These are phyloP conservation scores for Spergularia marina DNA, from an alignment of 148 eudicot genomes.

Conservation along the genomic window DNA sequence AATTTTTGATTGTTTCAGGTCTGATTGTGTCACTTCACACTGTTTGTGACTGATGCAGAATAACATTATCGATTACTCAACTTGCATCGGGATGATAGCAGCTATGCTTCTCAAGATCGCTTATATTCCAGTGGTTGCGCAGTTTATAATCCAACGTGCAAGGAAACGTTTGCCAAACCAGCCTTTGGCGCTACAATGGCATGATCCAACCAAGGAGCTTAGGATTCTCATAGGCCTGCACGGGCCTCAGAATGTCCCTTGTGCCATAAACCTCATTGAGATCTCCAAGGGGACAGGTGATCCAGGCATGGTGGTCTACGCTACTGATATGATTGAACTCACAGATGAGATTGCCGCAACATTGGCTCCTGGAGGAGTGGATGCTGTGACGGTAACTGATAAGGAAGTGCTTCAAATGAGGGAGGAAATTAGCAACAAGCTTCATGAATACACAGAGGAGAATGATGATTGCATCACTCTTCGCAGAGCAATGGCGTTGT, in stretches of 20 bases:
- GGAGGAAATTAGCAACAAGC: constrained; percentile 40
- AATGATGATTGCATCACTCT: constrained; percentile 49
- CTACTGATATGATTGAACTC: constrained; percentile 79
- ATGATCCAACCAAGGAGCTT: constrained; percentile 51
- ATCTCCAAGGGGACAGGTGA: constrained; percentile 61
- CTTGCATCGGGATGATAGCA: constrained; percentile 61
- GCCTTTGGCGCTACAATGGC: constrained; percentile 84
- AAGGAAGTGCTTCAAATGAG: constrained; percentile 45
- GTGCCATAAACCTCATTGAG: constrained; percentile 67
- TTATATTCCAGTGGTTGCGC: constrained; percentile 67
- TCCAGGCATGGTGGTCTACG: constrained; percentile 73
- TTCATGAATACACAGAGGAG: constrained; percentile 41
- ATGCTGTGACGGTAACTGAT: constrained; percentile 56
- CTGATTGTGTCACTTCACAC: not conserved
- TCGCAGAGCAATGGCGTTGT: constrained; percentile 56
- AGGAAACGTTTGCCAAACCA: constrained; percentile 60
- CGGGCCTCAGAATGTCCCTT: constrained; percentile 57
- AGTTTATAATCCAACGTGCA: constrained; percentile 64
- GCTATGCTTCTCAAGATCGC: constrained; percentile 58
- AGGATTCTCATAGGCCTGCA: constrained; percentile 63
- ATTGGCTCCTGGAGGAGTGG: constrained; percentile 44
- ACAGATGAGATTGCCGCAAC: constrained; percentile 69
- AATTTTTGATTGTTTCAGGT: not conserved
- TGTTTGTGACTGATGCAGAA: constrained; percentile 37
- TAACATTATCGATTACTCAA: constrained; percentile 41